phyloP scores from a whole-genome alignment of 768 basidiomycete species.

The Russula lepida region DNA sequence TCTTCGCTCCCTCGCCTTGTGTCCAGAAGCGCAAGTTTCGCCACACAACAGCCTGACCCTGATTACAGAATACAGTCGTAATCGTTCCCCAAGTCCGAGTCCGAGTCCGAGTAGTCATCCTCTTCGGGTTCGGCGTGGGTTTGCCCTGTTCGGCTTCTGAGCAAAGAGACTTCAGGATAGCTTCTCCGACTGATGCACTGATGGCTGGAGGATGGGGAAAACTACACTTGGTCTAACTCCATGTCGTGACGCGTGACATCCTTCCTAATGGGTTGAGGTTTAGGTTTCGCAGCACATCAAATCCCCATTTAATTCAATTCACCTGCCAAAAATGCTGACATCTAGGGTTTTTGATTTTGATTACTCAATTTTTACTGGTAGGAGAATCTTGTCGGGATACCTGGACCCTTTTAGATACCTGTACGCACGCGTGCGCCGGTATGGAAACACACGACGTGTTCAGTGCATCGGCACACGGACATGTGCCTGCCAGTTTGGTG shows the following conservation, averaged over 20 bases:
- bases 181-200: constrained; percentile 8
- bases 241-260: neutral
- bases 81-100: neutral
- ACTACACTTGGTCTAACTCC: neutral
- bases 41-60: neutral
- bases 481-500: neutral
- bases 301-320: neutral
- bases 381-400: neutral
- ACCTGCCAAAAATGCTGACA: neutral
- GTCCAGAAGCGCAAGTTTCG: neutral
- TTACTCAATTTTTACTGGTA: neutral
- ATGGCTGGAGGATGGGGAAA: neutral
- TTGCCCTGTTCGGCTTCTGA: neutral
- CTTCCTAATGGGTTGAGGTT: neutral
- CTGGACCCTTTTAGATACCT: neutral
- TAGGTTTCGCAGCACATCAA: neutral
- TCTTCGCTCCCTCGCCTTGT: neutral
- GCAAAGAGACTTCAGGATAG: neutral
- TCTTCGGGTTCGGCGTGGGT: neutral
- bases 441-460: neutral
- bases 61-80: neutral
- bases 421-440: neutral
- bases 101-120: neutral
- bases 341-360: neutral
- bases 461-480: neutral